Conservation (phyloP, 208 protist genomes). For the Leishmania tropica region DNA sequence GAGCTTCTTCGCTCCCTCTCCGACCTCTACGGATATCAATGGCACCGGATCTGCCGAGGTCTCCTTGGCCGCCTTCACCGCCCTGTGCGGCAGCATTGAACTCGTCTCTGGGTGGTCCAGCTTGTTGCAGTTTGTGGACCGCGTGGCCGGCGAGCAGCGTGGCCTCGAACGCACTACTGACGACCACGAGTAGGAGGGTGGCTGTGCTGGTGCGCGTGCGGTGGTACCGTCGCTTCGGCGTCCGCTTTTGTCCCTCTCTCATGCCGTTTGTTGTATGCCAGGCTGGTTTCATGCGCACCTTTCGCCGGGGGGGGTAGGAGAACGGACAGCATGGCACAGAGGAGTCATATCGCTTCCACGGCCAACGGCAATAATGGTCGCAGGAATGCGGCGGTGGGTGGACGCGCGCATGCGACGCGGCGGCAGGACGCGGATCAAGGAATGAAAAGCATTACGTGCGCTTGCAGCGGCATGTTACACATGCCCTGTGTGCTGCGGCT, state of each 20-base stretch:
- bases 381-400: background rate
- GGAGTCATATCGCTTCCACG: background rate
- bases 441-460: background rate
- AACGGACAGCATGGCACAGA: background rate
- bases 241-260: background rate
- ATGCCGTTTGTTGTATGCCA: background rate
- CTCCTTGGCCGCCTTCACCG: constrained; percentile 59
- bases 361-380: background rate
- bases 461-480: background rate
- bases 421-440: background rate
- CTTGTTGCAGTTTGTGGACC: constrained; percentile 37
- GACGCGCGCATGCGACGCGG: background rate
- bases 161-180: background rate
- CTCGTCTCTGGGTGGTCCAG: constrained; percentile 38
- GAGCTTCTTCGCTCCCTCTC: constrained; percentile 2
- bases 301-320: background rate
- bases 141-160: constrained; percentile 17
- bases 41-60: constrained; percentile 52
- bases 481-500: background rate
- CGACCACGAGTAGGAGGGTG: background rate
- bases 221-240: background rate
- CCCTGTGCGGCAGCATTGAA: constrained; percentile 62
- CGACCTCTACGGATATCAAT: background rate
- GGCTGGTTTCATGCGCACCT: background rate
- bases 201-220: background rate